These are phyloP conservation scores for Orbilia javanica DNA, from an alignment of 2,329 filamentous ascomycete species.

Conservation along the genomic window DNA sequence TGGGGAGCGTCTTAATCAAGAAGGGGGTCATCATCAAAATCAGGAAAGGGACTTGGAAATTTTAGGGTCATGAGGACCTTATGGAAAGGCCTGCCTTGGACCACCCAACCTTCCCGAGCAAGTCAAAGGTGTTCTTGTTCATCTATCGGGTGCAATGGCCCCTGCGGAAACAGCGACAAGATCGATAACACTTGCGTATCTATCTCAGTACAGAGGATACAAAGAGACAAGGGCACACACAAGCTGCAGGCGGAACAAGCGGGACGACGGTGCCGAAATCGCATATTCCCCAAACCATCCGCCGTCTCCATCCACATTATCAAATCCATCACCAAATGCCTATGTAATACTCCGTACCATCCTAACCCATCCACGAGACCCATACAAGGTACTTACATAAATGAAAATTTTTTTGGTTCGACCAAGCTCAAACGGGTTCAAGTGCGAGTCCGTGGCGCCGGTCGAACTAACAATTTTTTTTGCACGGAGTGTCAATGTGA, in stretches of 20 bases:
- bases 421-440: background rate
- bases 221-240: slow-evolving; percentile 9
- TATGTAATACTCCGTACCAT: background rate
- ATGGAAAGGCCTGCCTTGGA: slow-evolving; percentile 35
- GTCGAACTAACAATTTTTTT: background rate
- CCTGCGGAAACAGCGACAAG: slow-evolving; percentile 3
- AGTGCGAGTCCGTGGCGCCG: background rate
- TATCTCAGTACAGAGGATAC: too few species aligned
- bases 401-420: background rate
- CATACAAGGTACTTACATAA: background rate
- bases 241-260: slow-evolving; percentile 29
- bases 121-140: slow-evolving; percentile 35
- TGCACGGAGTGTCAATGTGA: background rate
- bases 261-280: slow-evolving; percentile 51
- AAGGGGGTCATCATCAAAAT: too few species aligned
- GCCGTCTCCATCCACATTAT: background rate
- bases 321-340: background rate
- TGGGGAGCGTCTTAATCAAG: background rate
- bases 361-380: background rate
- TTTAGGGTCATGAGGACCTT: background rate
- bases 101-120: slow-evolving; percentile 24
- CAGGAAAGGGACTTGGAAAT: background rate
- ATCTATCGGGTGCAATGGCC: slow-evolving; percentile 5
- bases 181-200: background rate
- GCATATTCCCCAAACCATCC: slow-evolving; percentile 23